These are phyloP conservation scores for Colletotrichum sp. DNA, from an alignment of 2,329 filamentous ascomycete species.

Conservation along the genomic window DNA sequence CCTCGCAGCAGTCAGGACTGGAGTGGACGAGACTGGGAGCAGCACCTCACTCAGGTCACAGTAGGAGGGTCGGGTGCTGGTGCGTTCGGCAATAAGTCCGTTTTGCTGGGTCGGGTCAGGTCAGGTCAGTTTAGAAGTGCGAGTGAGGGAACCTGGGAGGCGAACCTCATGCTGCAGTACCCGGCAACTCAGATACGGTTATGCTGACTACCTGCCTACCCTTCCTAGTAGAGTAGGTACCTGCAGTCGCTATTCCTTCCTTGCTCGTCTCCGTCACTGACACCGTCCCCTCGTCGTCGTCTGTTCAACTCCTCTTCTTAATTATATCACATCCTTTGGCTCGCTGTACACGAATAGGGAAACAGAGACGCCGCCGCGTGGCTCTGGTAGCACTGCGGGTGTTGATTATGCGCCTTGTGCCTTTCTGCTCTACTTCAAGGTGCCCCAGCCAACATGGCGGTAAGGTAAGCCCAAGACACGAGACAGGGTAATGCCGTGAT, in stretches of 20 bases:
- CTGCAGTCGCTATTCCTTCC: not conserved
- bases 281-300: not conserved
- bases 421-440: not conserved
- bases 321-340: not conserved
- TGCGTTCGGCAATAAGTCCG: slow-evolving; percentile 17
- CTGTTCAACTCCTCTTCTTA: not conserved
- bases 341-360: not conserved
- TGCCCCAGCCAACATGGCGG: not conserved
- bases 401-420: not conserved
- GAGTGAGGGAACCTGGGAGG: not conserved
- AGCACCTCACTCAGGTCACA: not conserved
- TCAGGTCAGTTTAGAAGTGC: not conserved
- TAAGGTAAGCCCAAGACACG: not conserved
- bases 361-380: not conserved
- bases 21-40: not conserved
- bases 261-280: not conserved
- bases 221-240: not conserved
- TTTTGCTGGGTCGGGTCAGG: not conserved
- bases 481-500: not conserved
- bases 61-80: not conserved
- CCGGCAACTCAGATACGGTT: not conserved
- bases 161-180: not conserved
- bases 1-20: not conserved
- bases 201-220: not conserved
- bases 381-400: not conserved